phyloP scores from a whole-genome alignment of 2,329 filamentous ascomycete species.

The Bipolaris gigantea region DNA sequence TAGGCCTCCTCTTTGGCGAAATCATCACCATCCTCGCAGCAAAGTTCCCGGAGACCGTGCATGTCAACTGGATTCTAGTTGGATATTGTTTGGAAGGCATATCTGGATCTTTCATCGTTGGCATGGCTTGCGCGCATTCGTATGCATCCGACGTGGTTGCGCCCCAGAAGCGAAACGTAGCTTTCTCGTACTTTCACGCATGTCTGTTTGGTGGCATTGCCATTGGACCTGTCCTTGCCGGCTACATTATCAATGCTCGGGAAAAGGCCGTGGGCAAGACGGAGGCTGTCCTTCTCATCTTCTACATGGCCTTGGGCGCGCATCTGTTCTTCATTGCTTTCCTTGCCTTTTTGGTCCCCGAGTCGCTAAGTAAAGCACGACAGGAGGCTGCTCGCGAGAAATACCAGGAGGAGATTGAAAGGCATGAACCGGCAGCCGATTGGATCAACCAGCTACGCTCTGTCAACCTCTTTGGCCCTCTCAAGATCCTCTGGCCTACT shows the following conservation, averaged over 20 bases:
- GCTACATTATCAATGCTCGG: constrained; percentile 69
- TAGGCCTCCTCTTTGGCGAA: constrained; percentile 75
- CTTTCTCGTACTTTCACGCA: constrained; percentile 88
- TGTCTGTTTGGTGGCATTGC: constrained; percentile 89
- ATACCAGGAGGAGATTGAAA: constrained; percentile 52
- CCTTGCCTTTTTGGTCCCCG: constrained; percentile 72
- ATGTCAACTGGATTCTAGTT: constrained; percentile 77
- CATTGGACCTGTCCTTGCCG: constrained; percentile 78
- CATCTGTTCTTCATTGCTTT: constrained; percentile 75
- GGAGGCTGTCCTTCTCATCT: constrained; percentile 75
- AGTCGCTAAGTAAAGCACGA: constrained; percentile 76
- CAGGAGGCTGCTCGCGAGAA: constrained; percentile 72
- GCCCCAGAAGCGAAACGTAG: constrained; percentile 75
- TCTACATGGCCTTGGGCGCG: constrained; percentile 76
- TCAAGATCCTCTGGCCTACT: constrained; percentile 75
- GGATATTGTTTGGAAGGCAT: constrained; percentile 80
- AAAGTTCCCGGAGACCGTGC: constrained; percentile 69
- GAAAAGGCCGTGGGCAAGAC: constrained; percentile 54
- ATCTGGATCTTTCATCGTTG: constrained; percentile 84
- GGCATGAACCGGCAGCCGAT: constrained; percentile 41
- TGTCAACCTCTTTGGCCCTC: constrained; percentile 72
- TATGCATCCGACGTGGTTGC: constrained; percentile 89
- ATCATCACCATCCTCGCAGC: constrained; percentile 77
- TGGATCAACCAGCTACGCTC: constrained; percentile 51
- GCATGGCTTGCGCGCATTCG: constrained; percentile 76